A percentile compares a stretch with the other conserved stretches of the same genome.
Conservation (phyloP, 2,329 filamentous ascomycete genomes). For the Neofusicoccum umdonicola region DNA sequence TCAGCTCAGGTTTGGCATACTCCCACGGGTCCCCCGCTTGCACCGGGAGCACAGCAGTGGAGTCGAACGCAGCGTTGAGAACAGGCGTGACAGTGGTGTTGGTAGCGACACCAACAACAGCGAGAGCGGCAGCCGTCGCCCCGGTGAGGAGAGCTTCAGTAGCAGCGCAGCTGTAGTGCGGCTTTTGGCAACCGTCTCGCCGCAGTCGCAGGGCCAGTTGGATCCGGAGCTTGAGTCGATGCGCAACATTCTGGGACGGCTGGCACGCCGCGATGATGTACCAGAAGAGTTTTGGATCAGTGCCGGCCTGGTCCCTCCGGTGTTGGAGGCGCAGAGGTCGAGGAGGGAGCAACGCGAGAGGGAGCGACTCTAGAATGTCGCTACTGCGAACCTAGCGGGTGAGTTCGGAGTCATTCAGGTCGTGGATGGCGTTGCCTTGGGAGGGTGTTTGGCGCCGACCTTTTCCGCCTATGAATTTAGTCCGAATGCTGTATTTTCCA, state of each 20-base stretch:
- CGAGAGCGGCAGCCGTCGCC: neutral
- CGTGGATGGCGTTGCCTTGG: neutral
- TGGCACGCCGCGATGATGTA: conserved; percentile 70
- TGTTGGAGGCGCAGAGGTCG: neutral
- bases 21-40: neutral
- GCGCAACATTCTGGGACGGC: conserved; percentile 68
- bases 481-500: no score
- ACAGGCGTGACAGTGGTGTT: conserved; percentile 4
- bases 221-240: conserved; percentile 58
- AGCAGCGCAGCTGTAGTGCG: neutral
- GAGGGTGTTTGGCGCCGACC: no score
- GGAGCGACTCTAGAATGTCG: neutral
- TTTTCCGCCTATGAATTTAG: no score
- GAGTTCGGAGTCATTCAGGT: neutral
- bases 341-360: neutral
- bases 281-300: conserved; percentile 76
- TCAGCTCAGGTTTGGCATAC: neutral
- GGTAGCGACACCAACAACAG: neutral
- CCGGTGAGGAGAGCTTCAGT: neutral
- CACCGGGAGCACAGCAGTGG: conserved; percentile 3
- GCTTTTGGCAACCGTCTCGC: neutral
- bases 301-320: conserved; percentile 34
- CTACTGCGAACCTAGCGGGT: neutral
- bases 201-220: conserved; percentile 16
- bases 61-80: neutral